Percentiles rank a stretch among this genome's conserved stretches.
These are phyloP conservation scores for Helotiales sp. DNA, from an alignment of 2,329 filamentous ascomycete genomes.

Conservation along the genomic window DNA sequence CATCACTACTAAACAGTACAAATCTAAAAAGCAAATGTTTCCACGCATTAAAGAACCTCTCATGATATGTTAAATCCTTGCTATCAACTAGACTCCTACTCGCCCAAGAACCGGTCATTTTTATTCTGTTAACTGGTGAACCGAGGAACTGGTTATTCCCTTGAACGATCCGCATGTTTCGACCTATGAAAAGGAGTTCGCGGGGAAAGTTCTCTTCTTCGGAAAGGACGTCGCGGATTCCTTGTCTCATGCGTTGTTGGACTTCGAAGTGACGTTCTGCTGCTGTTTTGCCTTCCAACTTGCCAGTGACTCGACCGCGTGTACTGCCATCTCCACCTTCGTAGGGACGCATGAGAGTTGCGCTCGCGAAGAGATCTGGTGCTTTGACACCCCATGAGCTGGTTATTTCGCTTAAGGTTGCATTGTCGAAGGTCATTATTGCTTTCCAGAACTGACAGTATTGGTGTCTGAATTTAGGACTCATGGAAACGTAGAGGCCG, in stretches of 20 bases:
- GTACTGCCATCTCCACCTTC: constrained; percentile 76
- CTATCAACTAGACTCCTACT: constrained; percentile 79
- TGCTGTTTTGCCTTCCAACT: constrained; percentile 52
- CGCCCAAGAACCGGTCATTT: constrained; percentile 92
- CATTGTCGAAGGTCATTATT: constrained; percentile 90
- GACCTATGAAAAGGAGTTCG: constrained; percentile 71
- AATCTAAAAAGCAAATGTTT: constrained; percentile 79
- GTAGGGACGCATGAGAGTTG: constrained; percentile 88
- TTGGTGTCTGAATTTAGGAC: constrained; percentile 77
- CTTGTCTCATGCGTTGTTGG: constrained; percentile 65
- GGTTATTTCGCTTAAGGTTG: constrained; percentile 71
- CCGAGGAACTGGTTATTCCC: constrained; percentile 74
- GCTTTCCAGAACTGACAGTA: constrained; percentile 93
- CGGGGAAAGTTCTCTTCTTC: constrained; percentile 70
- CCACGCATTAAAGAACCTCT: constrained; percentile 69
- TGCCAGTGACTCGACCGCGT: constrained; percentile 58
- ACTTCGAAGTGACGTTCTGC: constrained; percentile 71
- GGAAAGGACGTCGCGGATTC: constrained; percentile 63
- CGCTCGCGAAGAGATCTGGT: constrained; percentile 86
- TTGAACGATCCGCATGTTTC: constrained; percentile 72
- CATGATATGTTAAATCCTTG: constrained; percentile 58
- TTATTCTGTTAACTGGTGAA: constrained; percentile 80
- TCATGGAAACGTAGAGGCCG: constrained; percentile 92
- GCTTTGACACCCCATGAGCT: constrained; percentile 84
- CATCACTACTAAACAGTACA: constrained; percentile 73